Conservation (phyloP, 805 yeast genomes). For the Kodamaea hsintzibuensis region DNA sequence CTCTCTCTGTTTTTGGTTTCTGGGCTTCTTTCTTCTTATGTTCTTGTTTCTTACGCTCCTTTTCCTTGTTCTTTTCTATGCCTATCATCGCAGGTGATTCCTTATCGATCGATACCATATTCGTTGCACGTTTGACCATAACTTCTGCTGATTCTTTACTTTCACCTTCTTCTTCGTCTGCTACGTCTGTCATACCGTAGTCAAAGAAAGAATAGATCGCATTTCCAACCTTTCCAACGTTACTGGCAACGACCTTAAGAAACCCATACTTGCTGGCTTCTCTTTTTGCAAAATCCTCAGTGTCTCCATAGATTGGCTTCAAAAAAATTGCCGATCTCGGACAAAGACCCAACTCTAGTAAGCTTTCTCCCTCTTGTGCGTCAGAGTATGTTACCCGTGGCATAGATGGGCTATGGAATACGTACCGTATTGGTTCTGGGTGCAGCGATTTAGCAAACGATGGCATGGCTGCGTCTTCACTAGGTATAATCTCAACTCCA, state of each 20-base stretch:
- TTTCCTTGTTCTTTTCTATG: background rate
- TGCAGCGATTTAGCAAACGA: conserved; percentile 52
- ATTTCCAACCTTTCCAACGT: conserved; percentile 16
- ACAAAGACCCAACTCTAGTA: conserved; percentile 56
- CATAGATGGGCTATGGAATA: conserved; percentile 35
- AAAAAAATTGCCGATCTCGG: conserved; percentile 77
- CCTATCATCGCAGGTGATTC: background rate
- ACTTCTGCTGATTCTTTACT: background rate
- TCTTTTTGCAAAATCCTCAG: background rate
- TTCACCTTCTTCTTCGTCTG: background rate
- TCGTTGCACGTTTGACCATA: background rate
- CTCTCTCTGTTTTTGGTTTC: background rate
- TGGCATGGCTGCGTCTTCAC: conserved; percentile 43
- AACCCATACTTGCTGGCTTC: conserved; percentile 3
- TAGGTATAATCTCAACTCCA: conserved; percentile 30
- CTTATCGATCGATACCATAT: background rate
- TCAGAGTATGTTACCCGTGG: conserved; percentile 51
- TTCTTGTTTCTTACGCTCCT: background rate
- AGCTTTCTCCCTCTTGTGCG: conserved; percentile 54
- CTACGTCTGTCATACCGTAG: conserved; percentile 22
- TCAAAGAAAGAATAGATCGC: conserved; percentile 44
- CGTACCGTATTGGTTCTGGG: conserved; percentile 55
- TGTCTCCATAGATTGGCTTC: conserved; percentile 49
- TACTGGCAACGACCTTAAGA: conserved; percentile 6
- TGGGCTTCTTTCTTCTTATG: background rate